Evolutionary conservation across 2,329 filamentous ascomycete genomes (phyloP).

Genomic region (Tolypocladium tundrense): DNA sequence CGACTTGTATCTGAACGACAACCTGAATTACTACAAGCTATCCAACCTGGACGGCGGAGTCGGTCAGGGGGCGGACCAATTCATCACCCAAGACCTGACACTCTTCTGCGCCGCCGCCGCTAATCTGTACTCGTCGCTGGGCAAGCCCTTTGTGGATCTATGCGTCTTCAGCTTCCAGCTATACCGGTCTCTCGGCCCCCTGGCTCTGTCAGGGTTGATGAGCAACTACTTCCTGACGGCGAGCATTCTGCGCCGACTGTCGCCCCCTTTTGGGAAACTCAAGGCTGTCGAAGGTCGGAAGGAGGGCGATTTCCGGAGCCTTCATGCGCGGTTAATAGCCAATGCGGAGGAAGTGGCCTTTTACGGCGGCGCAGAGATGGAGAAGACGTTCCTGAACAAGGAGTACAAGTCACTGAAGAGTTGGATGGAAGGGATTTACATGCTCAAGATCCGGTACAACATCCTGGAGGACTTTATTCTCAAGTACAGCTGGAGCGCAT

Average conservation of each 20-base stretch:
- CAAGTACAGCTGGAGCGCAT: conserved; percentile 98
- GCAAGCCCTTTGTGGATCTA: conserved; percentile 96
- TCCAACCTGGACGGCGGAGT: conserved; percentile 88
- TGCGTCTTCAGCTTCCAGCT: conserved; percentile 98
- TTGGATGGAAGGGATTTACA: conserved; percentile 99
- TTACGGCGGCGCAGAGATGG: conserved; percentile 90
- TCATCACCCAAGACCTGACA: conserved; percentile 93
- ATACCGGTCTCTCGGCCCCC: conserved; percentile 78
- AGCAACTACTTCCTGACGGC: conserved; percentile 94
- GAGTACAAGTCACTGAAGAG: conserved; percentile 88
- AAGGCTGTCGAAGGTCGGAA: conserved; percentile 93
- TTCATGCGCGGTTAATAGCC: conserved; percentile 86
- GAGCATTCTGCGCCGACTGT: conserved; percentile 76
- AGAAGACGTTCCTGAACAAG: conserved; percentile 82
- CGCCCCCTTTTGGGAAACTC: conserved; percentile 91
- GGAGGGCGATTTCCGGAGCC: conserved; percentile 86
- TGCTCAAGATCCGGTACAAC: conserved; percentile 95
- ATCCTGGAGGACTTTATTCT: conserved; percentile 97
- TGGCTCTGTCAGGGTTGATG: conserved; percentile 76
- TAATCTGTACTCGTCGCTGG: conserved; percentile 86
- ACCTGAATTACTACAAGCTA: conserved; percentile 93
- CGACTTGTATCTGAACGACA: conserved; percentile 89
- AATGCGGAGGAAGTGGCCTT: conserved; percentile 98
- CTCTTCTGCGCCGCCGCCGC: conserved; percentile 90
- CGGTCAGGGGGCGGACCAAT: conserved; percentile 87